phyloP scores from a whole-genome alignment of 495 filamentous ascomycete genomes.

The Letharia lupina region DNA sequence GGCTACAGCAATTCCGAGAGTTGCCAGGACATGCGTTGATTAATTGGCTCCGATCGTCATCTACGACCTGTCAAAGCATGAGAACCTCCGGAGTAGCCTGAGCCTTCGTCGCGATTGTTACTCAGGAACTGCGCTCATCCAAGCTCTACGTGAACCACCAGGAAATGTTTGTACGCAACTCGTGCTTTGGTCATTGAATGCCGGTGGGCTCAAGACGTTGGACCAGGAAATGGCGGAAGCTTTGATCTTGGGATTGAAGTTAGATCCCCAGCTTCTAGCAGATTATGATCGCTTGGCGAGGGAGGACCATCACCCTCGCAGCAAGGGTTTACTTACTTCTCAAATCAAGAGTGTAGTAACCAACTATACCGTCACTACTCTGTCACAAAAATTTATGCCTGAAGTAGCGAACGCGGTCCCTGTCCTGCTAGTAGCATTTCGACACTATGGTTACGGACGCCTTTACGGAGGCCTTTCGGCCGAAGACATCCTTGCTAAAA shows the following conservation, averaged over 20 bases:
- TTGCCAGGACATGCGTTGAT: no score
- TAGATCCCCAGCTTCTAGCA: not conserved
- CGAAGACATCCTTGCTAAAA: not conserved
- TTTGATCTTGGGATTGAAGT: not conserved
- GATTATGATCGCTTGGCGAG: no score
- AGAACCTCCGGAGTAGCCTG: not conserved
- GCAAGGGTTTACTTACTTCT: not conserved
- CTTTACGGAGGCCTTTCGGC: no score
- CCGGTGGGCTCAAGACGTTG: no score
- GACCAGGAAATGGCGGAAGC: not conserved
- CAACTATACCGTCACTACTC: no score
- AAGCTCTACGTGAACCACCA: not conserved
- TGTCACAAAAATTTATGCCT: no score
- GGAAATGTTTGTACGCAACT: not conserved
- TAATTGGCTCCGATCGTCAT: not conserved
- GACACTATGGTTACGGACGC: no score
- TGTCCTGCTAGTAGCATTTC: no score
- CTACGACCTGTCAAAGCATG: not conserved
- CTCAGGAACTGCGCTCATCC: not conserved
- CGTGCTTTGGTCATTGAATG: not conserved
- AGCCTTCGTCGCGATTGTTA: not conserved
- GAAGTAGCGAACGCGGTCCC: no score
- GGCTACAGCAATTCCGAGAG: not conserved
- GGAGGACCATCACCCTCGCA: not conserved
- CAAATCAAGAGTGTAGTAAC: not conserved